These are phyloP conservation scores for Corylus avellana DNA, from an alignment of 306 rosid species.

Conservation along the genomic window DNA sequence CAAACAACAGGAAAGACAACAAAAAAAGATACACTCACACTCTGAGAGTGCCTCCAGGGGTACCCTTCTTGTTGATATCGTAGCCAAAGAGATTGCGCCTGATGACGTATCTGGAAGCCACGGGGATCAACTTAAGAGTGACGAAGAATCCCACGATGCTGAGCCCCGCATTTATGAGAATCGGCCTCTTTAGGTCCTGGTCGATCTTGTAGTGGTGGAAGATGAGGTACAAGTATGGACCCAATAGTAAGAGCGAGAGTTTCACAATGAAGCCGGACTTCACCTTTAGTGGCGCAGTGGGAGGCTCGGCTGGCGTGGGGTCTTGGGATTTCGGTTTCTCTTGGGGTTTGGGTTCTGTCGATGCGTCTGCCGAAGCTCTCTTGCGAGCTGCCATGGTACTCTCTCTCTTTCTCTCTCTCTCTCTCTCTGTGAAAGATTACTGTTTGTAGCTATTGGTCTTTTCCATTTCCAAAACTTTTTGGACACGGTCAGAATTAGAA, in stretches of 20 bases:
- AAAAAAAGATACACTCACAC: conserved; percentile 55
- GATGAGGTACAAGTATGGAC: conserved; percentile 70
- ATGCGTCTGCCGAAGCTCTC: conserved; percentile 49
- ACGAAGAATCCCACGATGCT: conserved; percentile 63
- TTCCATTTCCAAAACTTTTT: not conserved
- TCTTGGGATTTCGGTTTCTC: conserved; percentile 31
- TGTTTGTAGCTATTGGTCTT: not conserved
- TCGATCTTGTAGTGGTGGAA: conserved; percentile 65
- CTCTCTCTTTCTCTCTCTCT: not conserved
- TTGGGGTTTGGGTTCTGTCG: conserved; percentile 32
- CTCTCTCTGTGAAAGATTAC: not conserved
- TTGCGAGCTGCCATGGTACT: conserved; percentile 75
- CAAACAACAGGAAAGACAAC: not conserved
- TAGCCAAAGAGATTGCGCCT: conserved; percentile 74
- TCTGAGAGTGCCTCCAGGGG: conserved; percentile 70
- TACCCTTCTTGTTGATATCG: conserved; percentile 94
- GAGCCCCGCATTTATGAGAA: conserved; percentile 71
- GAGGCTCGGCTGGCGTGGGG: conserved; percentile 39
- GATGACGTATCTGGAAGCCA: conserved; percentile 78
- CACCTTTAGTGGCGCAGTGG: conserved; percentile 68
- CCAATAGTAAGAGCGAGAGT: conserved; percentile 48
- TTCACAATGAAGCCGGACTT: conserved; percentile 64
- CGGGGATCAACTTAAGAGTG: conserved; percentile 74
- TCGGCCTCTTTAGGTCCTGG: conserved; percentile 54
- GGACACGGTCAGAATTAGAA: not conserved